Evolutionary conservation across 78 protist species (phyloP).

Genomic region (Planoprotostelium fungivorum): DNA sequence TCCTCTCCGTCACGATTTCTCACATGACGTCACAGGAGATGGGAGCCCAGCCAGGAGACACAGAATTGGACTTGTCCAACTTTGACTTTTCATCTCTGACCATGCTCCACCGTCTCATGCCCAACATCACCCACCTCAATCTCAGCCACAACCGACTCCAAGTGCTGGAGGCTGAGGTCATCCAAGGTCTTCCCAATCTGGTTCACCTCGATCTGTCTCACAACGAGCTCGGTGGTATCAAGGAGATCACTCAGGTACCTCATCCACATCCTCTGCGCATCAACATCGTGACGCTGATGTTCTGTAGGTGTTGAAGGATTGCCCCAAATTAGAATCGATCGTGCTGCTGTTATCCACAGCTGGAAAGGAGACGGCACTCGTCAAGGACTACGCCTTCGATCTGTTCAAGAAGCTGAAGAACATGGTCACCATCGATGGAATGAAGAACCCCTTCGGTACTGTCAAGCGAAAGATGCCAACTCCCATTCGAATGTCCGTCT

Average conservation of each 20-base stretch:
- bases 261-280: background rate
- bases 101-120: background rate
- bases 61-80: background rate
- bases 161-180: background rate
- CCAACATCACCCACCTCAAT: background rate
- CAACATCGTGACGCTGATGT: background rate
- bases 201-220: background rate
- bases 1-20: background rate
- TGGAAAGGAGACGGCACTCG: background rate
- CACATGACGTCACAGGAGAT: too few species aligned
- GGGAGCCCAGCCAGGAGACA: background rate
- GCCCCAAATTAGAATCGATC: background rate
- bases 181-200: background rate
- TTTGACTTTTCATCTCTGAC: background rate
- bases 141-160: background rate
- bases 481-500: background rate
- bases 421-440: background rate
- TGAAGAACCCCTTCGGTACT: background rate
- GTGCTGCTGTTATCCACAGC: background rate
- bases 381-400: background rate
- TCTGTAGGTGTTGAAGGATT: background rate
- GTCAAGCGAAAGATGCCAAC: background rate
- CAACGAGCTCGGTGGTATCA: background rate
- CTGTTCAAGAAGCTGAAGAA: background rate
- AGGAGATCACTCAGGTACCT: background rate